Evolutionary conservation across 306 rosid genomes (phyloP).

Genomic region (Erythrophleum fordii): DNA sequence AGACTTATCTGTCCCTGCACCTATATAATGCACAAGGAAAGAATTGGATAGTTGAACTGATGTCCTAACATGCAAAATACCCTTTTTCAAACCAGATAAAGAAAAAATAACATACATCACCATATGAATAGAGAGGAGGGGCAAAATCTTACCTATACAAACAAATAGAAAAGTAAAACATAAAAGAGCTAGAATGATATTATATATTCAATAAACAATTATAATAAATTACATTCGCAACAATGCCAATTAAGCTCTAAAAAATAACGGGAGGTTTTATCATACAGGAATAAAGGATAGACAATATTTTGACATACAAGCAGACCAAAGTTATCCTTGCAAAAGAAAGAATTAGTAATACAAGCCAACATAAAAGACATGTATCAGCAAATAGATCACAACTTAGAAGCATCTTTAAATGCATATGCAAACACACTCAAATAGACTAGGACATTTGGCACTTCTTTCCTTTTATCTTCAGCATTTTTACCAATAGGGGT

Average conservation of each 20-base stretch:
- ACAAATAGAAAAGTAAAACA: not conserved
- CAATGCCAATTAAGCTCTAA: not conserved
- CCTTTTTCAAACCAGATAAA: not conserved
- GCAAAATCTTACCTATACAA: conserved; percentile 4
- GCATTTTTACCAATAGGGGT: not conserved
- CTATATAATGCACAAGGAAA: conserved; percentile 49
- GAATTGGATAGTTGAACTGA: conserved; percentile 11
- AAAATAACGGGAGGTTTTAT: not conserved
- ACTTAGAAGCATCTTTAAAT: no score
- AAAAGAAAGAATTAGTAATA: not conserved
- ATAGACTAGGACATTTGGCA: not conserved
- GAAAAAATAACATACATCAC: conserved; percentile 25
- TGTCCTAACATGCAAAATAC: conserved; percentile 13
- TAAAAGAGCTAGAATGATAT: not conserved
- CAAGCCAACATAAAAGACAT: conserved; percentile 11
- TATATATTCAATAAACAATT: not conserved
- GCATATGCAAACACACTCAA: not conserved
- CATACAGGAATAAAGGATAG: not conserved
- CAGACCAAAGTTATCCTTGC: not conserved
- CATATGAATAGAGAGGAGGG: not conserved
- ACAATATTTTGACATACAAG: not conserved
- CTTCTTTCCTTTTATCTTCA: conserved; percentile 12
- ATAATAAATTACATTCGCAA: not conserved
- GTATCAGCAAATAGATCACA: conserved; percentile 18
- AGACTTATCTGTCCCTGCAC: conserved; percentile 99